Base-by-base conservation (phyloP, 2,329 filamentous ascomycete genomes). In the Cladophialophora yegresii region DNA sequence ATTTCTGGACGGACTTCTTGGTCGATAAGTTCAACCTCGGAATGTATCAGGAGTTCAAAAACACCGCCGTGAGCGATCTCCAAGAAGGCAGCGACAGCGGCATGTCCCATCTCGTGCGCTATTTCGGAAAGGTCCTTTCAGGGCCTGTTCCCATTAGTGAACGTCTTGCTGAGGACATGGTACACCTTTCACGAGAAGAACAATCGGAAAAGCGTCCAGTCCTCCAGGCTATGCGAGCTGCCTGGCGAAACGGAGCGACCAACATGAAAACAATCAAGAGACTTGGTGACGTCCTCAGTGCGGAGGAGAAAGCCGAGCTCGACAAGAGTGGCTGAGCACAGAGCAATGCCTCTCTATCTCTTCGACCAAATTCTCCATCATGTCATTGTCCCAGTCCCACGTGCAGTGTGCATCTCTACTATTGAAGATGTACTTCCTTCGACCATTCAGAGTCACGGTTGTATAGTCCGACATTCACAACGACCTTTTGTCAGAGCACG, bases 41-140 rank as follows among this genome's bases (percentile, higher is more conserved):
- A 73, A 90, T 93, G 85, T 92, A 92, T 78, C 80, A 85, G 73
- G 89, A 92, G 75, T 92, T 92, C 78, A 85, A 86, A 68, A 79
- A 80, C 71, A 82, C 84, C 74, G 89, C 89, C 61, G 78, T 88
- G 66, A 85, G 88, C 73, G 89, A 92, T 76, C 80, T 83, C 61
- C 75, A 77, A 63, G 80, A 80, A 71, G 77, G 78, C 72, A 81
- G 81, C 65, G 79, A 79, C 64, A 78, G 79, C 68, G 89, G 89
- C 55, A 79, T 90, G 73, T 81, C 81, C 64, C 84, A 84, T 73
- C 79, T 92, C 61, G 79, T 90, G 70, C 83, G 84, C 54, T 91
- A 87, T 75, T 90, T 90, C 75, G 82, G 83, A 72, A 80, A 82
- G 71, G 80, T 82, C 69, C 78, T 88, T 62, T 78, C 78, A 63